Evolutionary conservation across 2,329 filamentous ascomycete genomes (phyloP).

Genomic region (Ophiostoma ips): DNA sequence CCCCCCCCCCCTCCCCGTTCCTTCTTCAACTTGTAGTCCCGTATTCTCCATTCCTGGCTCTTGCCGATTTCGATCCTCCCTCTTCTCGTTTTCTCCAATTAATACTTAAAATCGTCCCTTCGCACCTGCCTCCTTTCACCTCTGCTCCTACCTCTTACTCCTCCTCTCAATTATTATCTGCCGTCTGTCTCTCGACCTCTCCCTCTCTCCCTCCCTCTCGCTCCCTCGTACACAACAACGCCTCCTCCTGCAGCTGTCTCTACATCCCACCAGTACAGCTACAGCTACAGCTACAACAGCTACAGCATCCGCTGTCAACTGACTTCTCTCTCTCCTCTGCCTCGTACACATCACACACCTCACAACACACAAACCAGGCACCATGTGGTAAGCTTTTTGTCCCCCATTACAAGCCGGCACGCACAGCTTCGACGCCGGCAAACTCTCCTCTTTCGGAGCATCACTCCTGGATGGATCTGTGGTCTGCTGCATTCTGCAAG

Average conservation of each 20-base stretch:
- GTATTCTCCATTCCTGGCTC: neutral
- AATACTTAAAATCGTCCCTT: neutral
- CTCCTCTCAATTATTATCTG: neutral
- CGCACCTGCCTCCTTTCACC: neutral
- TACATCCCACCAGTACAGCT: neutral
- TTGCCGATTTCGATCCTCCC: neutral
- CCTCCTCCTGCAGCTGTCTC: neutral
- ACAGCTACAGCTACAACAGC: neutral
- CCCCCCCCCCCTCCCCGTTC: neutral
- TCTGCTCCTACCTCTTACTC: neutral
- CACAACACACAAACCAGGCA: conserved; percentile 14
- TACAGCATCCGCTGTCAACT: neutral
- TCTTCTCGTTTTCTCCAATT: neutral
- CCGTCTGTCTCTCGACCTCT: neutral
- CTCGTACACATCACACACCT: neutral
- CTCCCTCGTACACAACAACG: neutral
- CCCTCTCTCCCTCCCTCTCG: too few relatives aligned
- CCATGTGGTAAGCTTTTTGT: conserved; percentile 21
- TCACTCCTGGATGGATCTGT: neutral
- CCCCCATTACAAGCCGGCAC: neutral
- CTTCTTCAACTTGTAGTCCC: neutral
- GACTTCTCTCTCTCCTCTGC: neutral
- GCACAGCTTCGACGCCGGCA: too few relatives aligned
- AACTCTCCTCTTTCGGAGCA: too few relatives aligned
- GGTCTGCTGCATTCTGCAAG: too few relatives aligned